Base-by-base conservation (phyloP, 371 early-diverging fungal genomes). In the Lichtheimia hyalospora region DNA sequence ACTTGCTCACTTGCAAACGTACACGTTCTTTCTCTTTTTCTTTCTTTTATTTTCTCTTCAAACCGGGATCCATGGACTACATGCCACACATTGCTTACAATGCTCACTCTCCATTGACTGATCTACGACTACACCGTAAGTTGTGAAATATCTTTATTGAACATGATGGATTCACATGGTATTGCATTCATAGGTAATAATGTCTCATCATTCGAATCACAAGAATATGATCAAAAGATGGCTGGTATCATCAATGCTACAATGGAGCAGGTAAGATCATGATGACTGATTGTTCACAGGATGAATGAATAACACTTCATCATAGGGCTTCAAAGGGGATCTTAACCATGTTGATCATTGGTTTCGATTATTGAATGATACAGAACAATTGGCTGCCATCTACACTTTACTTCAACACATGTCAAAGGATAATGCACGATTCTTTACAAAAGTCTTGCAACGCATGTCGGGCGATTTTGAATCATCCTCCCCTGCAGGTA, bases 281-380 rank as follows among this genome's bases (percentile, higher is more conserved):
- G n/a, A n/a, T n/a, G n/a, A n/a, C n/a, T n/a, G n/a, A n/a, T n/a
- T n/a, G n/a, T n/a, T n/a, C n/a, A n/a, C n/a, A n/a, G n/a, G n/a
- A n/a, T n/a, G n/a, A n/a, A n/a, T n/a, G n/a, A 23, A 4, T 15
- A 7, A 23, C 13, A 43, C 6, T 46, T n/a, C 44, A 0, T 25
- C 42, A 42, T 54, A 90, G 58, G 84, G 84, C 61, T 96, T 95
- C 69, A 86, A 89, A 62, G 94, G 94, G 56, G 96, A 97, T 69
- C 81, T 97, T 55, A 82, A 85, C 28, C 93, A 94, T 52, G 93
- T 97, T 28, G 95, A 96, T 69, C 90, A 95, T 61, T 97, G 97
- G 97, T 96, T 96, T 79, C 75, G 83, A 2, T 93, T 90, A 27
- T 76, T 96, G 52, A 84, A 89, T 2, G 95, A 95, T 60, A 88